These are phyloP conservation scores for Euptelea pleiosperma DNA, from an alignment of 164 flowering plant genomes.

Conservation along the genomic window DNA sequence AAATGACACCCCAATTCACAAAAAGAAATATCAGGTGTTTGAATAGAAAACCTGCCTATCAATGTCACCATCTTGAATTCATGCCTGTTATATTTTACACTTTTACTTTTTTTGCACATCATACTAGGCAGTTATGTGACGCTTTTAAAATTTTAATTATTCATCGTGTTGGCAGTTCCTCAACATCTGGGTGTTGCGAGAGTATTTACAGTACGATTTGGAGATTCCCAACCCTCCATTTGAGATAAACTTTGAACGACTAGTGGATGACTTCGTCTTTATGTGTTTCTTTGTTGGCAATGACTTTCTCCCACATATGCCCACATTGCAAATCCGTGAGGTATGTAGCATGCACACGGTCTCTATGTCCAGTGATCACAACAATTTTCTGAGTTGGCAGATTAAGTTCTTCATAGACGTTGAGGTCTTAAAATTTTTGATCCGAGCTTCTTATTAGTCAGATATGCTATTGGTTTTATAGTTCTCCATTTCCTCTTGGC, in stretches of 20 bases:
- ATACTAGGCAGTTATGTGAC: not conserved
- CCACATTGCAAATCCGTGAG: constrained; percentile 94
- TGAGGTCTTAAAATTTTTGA: not conserved
- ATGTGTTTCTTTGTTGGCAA: constrained; percentile 94
- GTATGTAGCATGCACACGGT: constrained; percentile 28
- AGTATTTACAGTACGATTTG: constrained; percentile 76
- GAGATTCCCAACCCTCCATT: constrained; percentile 70
- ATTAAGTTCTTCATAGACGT: too few relatives aligned
- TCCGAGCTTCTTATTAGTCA: not conserved
- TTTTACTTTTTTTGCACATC: too few relatives aligned
- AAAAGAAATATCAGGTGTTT: constrained; percentile 89
- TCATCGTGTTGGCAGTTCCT: constrained; percentile 60
- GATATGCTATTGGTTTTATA: too few relatives aligned
- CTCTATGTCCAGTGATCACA: not conserved
- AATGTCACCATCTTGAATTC: not conserved
- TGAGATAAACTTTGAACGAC: constrained; percentile 63
- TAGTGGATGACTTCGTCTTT: constrained; percentile 94
- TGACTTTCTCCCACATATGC: constrained; percentile 99
- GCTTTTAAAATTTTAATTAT: not conserved
- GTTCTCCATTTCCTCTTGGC: too few relatives aligned
- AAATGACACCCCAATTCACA: constrained; percentile 68
- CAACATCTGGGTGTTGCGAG: constrained; percentile 85
- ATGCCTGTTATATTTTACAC: not conserved
- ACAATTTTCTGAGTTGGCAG: not conserved
- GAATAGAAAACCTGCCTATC: not conserved